These are phyloP conservation scores for Parathielavia hyrcaniae DNA, from an alignment of 495 filamentous ascomycete genomes.

Conservation along the genomic window DNA sequence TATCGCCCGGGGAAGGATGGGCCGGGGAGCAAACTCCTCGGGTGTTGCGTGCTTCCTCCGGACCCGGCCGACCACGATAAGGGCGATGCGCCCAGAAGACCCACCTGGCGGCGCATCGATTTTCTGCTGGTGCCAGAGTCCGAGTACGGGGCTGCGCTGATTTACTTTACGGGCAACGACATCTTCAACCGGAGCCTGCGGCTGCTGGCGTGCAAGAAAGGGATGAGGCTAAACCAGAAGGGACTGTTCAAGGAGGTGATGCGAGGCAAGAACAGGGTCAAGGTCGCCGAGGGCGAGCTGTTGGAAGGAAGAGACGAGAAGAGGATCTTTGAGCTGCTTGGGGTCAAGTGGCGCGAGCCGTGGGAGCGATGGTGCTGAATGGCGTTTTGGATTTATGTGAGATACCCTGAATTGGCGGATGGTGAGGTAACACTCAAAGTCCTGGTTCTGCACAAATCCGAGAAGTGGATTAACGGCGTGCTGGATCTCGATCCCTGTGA, in stretches of 20 bases:
- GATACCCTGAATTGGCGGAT: not conserved
- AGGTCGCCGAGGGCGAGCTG: constrained; percentile 65
- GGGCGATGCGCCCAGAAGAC: not conserved
- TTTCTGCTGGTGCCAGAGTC: constrained; percentile 76
- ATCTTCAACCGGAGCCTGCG: constrained; percentile 91
- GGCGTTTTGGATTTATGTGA: not conserved
- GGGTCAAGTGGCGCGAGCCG: constrained; percentile 81
- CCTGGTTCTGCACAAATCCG: too few relatives aligned
- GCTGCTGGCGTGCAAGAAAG: constrained; percentile 74
- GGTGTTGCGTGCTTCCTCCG: constrained; percentile 63
- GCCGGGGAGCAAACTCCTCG: constrained; percentile 75
- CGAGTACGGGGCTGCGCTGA: constrained; percentile 78
- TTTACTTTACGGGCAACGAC: constrained; percentile 96
- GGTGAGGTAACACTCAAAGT: not conserved
- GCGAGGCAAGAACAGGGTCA: constrained; percentile 51
- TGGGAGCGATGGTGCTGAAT: constrained; percentile 63
- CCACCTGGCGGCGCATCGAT: constrained; percentile 75
- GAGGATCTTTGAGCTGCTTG: constrained; percentile 78
- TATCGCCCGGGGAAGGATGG: constrained; percentile 26
- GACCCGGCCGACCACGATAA: not conserved
- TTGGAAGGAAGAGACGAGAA: constrained; percentile 73
- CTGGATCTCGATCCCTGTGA: too few relatives aligned
- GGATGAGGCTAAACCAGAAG: constrained; percentile 79
- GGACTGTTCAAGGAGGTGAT: constrained; percentile 74
- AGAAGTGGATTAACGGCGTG: too few relatives aligned